These are phyloP conservation scores for Scenedesmus sp. DNA, from an alignment of 163 green algal species.

Conservation along the genomic window DNA sequence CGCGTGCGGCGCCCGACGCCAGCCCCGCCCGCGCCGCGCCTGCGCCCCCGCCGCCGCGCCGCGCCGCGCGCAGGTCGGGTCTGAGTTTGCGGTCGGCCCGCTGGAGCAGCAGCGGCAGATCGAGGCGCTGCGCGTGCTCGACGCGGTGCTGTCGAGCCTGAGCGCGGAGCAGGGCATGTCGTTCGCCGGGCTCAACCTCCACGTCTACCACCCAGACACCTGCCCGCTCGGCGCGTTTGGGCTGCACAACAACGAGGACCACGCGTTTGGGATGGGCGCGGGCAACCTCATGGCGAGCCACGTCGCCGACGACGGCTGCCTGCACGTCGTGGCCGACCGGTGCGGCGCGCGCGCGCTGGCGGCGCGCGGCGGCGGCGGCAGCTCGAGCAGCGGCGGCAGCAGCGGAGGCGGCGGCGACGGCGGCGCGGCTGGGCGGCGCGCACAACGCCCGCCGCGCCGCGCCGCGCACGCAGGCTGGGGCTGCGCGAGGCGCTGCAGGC, in stretches of 20 bases:
- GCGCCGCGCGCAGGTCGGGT: conserved; percentile 60
- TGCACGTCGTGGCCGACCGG: conserved; percentile 80
- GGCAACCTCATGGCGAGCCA: conserved; percentile 44
- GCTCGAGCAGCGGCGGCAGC: neutral
- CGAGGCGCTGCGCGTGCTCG: conserved; percentile 72
- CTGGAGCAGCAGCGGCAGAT: conserved; percentile 77
- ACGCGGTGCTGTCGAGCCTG: conserved; percentile 63
- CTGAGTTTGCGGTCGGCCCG: conserved; percentile 69
- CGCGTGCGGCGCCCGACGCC: no score
- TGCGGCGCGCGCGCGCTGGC: conserved; percentile 1
- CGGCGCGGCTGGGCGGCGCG: neutral
- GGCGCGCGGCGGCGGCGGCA: neutral
- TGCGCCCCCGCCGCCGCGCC: neutral
- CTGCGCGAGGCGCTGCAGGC: conserved; percentile 51
- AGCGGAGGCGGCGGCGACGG: neutral
- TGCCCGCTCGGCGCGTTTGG: conserved; percentile 37
- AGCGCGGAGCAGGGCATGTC: conserved; percentile 48
- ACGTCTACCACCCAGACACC: conserved; percentile 55
- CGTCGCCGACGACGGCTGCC: conserved; percentile 75
- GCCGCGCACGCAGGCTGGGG: conserved; percentile 10
- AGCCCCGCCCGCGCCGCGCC: neutral
- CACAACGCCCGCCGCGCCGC: neutral
- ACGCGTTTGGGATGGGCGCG: conserved; percentile 14
- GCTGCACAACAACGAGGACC: conserved; percentile 27
- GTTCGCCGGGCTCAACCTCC: conserved; percentile 68